Evolutionary conservation across 345 rosid genomes (phyloP).

Genomic region (Kernera saxatilis): DNA sequence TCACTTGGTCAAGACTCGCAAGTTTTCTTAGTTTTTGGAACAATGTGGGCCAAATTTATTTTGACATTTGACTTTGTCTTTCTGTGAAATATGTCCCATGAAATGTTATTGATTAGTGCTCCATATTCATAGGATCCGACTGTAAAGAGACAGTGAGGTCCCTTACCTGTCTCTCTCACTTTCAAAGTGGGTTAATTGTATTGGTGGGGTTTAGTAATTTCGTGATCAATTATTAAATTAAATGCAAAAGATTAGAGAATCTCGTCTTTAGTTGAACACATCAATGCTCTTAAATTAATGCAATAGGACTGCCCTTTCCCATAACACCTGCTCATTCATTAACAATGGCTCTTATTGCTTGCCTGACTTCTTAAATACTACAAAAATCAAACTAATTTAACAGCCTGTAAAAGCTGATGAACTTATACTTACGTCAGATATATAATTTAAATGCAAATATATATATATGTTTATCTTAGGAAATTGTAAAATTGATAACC

Average conservation of each 20-base stretch:
- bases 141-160: conserved; percentile 9
- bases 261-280: background rate
- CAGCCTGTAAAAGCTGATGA: background rate
- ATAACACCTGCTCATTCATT: background rate
- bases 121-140: conserved; percentile 26
- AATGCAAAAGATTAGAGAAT: conserved; percentile 13
- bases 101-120: conserved; percentile 4
- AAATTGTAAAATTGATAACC: background rate
- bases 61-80: conserved; percentile 13
- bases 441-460: background rate
- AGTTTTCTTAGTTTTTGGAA: background rate
- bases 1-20: background rate
- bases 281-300: conserved; percentile 8
- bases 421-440: background rate
- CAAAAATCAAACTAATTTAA: background rate
- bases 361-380: background rate
- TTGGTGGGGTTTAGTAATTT: conserved; percentile 7
- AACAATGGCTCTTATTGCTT: conserved; percentile 5
- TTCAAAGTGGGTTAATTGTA: background rate
- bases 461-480: background rate
- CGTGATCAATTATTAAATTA: conserved; percentile 10
- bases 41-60: background rate
- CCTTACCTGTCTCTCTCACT: conserved; percentile 2
- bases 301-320: background rate
- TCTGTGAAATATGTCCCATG: conserved; percentile 11